phyloP scores from a whole-genome alignment of 2,329 filamentous ascomycete genomes.

The Hysterium pulicare region DNA sequence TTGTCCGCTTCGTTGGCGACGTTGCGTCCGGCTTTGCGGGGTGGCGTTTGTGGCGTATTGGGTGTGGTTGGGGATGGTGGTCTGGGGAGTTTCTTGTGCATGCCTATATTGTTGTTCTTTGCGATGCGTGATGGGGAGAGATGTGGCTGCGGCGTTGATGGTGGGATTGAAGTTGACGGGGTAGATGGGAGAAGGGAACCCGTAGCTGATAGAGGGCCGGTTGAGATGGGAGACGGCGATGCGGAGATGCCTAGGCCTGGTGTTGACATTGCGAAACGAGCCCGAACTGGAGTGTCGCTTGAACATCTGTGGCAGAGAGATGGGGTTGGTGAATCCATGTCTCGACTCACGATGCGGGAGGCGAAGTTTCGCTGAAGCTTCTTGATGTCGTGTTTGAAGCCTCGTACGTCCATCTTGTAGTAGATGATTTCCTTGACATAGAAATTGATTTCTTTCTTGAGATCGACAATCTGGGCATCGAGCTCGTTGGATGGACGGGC shows the following conservation, averaged over 20 bases:
- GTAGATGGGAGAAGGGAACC: conserved; percentile 13
- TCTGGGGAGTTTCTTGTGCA: conserved; percentile 8
- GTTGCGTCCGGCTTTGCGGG: conserved; percentile 10
- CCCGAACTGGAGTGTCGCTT: conserved; percentile 20
- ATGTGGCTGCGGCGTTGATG: conserved; percentile 8
- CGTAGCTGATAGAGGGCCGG: conserved; percentile 11
- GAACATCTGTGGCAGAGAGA: conserved; percentile 15
- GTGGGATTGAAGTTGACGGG: conserved; percentile 9
- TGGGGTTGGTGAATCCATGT: conserved; percentile 27
- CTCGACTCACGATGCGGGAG: conserved; percentile 20
- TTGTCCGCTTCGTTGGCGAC: conserved; percentile 15
- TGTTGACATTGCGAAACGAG: conserved; percentile 15
- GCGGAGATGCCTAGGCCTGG: conserved; percentile 18
- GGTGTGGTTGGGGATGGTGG: conserved; percentile 10
- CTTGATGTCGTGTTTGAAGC: conserved; percentile 42
- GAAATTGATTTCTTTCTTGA: conserved; percentile 41
- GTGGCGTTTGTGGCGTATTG: conserved; percentile 16
- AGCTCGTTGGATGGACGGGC: conserved; percentile 2
- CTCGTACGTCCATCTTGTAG: conserved; percentile 48
- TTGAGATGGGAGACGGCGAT: conserved; percentile 17
- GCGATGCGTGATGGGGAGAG: conserved; percentile 6
- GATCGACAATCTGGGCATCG: conserved; percentile 19
- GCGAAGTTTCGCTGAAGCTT: conserved; percentile 27
- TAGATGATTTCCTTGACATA: conserved; percentile 48
- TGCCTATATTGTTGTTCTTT: conserved; percentile 2